Evolutionary conservation across 495 filamentous ascomycete species (phyloP), one percentile per base, ranked within the genome.

Genomic region (Penicillium crystallinum): DNA sequence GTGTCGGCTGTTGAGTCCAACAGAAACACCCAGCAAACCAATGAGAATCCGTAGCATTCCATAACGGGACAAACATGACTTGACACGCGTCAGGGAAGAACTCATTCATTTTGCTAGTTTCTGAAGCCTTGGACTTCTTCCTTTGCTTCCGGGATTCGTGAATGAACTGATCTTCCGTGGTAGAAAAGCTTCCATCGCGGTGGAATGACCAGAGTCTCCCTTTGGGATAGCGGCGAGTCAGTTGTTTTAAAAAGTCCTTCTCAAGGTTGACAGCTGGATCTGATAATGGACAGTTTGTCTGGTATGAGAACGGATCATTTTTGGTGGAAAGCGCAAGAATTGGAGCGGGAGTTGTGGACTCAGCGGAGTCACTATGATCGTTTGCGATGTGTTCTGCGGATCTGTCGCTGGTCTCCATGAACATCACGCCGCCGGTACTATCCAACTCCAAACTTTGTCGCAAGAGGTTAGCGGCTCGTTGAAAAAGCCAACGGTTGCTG

Each of bases 11-110:
- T 43, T 64, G 66, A 7, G 69, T 77, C 79, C 81, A 88, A 3
- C 74, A 71, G 29, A 88, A 67, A 12, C 71, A 71, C 25, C 80
- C 78, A 0, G 82, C 72, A 63, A 81, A 87, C 83, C 83, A 88
- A 18, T 81, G 69, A 11, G 78, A 72, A 23, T 75, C 67, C 38
- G 77, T 75, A 31, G 77, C 75, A 53, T 86, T 79, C 79, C 83
- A 89, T 3, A 87, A 63, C 0, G 85, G 83, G 33, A 63, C 58
- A 39, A 68, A 62, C 14, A 62, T 56, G 44, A 68, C 56, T 41
- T 62, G 58, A 21, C 53, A 39, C 2, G 62, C 62, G 1, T 62
- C 52, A 39, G 72, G 56, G 27, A 73, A 53, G 45, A 61, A 49
- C 6, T 37, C 18, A 21, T 40, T 49, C 3, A 40, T 25, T 43